Conservation (phyloP, 129 eudicot species). For the Lactuca sativa region DNA sequence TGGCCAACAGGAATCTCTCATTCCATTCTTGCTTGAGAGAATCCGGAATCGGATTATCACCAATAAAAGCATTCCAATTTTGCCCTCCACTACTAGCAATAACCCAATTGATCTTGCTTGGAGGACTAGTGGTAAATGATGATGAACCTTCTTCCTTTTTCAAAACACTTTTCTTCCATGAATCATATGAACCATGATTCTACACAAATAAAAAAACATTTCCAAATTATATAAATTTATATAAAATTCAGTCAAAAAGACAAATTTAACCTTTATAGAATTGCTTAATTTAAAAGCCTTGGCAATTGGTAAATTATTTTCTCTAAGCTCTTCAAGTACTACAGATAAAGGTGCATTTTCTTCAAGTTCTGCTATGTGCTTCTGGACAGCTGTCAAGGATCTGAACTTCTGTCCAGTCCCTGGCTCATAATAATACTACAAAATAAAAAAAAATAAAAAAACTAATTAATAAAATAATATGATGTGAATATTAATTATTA, state of each 20-base stretch:
- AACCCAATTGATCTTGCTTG: slow-evolving; percentile 70
- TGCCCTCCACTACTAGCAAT: slow-evolving; percentile 46
- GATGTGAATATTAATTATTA: not conserved
- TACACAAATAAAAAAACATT: slow-evolving; percentile 16
- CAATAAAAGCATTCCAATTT: slow-evolving; percentile 63
- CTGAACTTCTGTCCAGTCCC: slow-evolving; percentile 68
- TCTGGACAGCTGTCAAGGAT: slow-evolving; percentile 48
- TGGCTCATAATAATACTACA: slow-evolving; percentile 81
- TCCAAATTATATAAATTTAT: not conserved
- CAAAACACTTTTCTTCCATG: slow-evolving; percentile 33
- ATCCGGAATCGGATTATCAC: slow-evolving; percentile 45
- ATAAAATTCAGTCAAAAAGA: not conserved
- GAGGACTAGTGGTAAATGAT: slow-evolving; percentile 40
- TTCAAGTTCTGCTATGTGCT: slow-evolving; percentile 46
- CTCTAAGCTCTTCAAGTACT: slow-evolving; percentile 45
- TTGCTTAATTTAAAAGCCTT: slow-evolving; percentile 45
- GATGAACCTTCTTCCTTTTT: slow-evolving; percentile 34
- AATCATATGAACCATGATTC: slow-evolving; percentile 36
- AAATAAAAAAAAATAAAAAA: not conserved
- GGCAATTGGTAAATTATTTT: slow-evolving; percentile 45
- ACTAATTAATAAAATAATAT: not conserved
- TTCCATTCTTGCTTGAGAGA: slow-evolving; percentile 63
- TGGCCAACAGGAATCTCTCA: slow-evolving; percentile 39
- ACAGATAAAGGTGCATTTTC: slow-evolving; percentile 42
- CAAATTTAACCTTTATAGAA: slow-evolving; percentile 41